Conservation (phyloP, 2,329 filamentous ascomycete species). For the Beauveria sp. region DNA sequence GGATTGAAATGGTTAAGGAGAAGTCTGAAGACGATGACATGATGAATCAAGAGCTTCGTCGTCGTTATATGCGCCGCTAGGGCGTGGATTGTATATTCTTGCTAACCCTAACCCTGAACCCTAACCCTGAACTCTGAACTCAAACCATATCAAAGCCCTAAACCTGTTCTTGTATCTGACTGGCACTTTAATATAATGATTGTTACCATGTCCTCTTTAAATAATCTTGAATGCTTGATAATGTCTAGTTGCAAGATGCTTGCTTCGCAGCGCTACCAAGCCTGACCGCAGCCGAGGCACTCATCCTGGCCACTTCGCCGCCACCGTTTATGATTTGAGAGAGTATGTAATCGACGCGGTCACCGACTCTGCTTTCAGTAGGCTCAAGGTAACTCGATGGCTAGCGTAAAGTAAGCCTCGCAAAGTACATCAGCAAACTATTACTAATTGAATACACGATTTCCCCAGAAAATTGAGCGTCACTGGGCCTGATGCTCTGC, state of each 20-base stretch:
- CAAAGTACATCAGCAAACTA: neutral
- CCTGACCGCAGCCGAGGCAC: no score
- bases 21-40: neutral
- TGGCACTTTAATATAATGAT: no score
- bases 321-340: neutral
- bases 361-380: neutral
- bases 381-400: neutral
- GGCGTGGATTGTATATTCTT: neutral
- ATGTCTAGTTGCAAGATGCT: no score
- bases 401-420: neutral
- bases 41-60: conserved; percentile 5
- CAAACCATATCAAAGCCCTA: no score
- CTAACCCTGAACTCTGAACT: no score
- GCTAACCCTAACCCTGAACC: no score
- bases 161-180: no score
- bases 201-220: no score
- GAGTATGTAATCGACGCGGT: neutral
- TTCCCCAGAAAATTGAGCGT: neutral
- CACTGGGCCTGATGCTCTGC: neutral
- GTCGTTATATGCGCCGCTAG: conserved; percentile 1
- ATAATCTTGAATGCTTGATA: no score
- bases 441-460: neutral
- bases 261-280: no score
- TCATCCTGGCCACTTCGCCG: no score
- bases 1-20: conserved; percentile 41